phyloP scores from a whole-genome alignment of 129 eudicot genomes.

The Pseudognaphalium luteoalbum region DNA sequence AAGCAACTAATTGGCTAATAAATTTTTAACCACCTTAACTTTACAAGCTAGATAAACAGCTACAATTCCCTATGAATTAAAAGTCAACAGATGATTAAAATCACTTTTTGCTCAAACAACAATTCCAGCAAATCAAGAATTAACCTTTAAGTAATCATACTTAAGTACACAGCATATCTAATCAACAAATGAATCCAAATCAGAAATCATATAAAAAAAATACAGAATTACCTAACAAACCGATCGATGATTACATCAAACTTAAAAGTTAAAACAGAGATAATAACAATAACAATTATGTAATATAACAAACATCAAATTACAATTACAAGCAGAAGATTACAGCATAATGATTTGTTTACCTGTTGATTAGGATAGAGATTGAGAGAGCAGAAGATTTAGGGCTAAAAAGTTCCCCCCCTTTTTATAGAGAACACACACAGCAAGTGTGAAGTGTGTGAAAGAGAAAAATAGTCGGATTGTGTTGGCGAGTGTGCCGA shows the following conservation, averaged over 20 bases:
- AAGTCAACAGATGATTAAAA: background rate
- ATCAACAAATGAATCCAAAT: conserved; percentile 9
- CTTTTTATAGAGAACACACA: conserved; percentile 9
- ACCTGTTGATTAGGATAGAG: conserved; percentile 20
- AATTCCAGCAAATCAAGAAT: background rate
- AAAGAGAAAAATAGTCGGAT: conserved; percentile 30
- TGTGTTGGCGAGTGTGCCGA: conserved; percentile 54
- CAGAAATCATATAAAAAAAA: background rate
- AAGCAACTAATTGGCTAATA: no score
- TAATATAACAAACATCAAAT: background rate
- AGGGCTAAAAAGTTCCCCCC: conserved; percentile 16
- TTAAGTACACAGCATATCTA: background rate
- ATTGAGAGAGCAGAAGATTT: conserved; percentile 17
- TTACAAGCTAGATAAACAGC: background rate
- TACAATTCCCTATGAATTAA: background rate
- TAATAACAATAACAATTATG: background rate
- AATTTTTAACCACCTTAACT: background rate
- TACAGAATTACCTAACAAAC: conserved; percentile 5
- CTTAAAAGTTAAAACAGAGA: conserved; percentile 14
- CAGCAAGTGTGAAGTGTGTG: conserved; percentile 15
- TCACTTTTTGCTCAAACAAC: background rate
- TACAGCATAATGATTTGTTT: background rate
- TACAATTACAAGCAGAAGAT: background rate
- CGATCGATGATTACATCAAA: conserved; percentile 12
- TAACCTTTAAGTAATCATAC: background rate